Evolutionary conservation across 768 basidiomycete genomes (phyloP).

Genomic region (Brasilioporus rufonigricans): DNA sequence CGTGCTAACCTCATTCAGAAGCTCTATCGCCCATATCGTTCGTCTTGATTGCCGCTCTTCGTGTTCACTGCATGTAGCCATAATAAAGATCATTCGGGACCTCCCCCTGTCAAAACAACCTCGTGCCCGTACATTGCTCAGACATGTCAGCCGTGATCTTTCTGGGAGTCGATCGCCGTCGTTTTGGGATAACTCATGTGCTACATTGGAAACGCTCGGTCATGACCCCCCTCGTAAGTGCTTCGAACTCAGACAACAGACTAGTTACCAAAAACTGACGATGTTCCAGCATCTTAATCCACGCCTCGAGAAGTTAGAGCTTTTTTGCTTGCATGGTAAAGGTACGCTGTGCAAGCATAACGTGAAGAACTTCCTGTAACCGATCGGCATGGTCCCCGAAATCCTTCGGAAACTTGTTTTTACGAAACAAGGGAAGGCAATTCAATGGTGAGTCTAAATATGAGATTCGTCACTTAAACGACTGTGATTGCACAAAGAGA

Average conservation of each 20-base stretch:
- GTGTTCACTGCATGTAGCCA: constrained; percentile 19
- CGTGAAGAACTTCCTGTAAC: background rate
- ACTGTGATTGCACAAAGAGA: background rate
- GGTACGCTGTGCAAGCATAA: background rate
- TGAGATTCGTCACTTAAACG: background rate
- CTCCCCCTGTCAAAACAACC: constrained; percentile 5
- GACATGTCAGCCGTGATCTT: background rate
- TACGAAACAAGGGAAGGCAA: constrained; percentile 9
- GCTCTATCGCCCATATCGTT: constrained; percentile 1
- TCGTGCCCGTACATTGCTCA: background rate
- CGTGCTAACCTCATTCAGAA: constrained; percentile 1
- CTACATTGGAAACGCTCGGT: background rate
- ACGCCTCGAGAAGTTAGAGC: constrained; percentile 2
- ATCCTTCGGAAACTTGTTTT: background rate
- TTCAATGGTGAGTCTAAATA: constrained; percentile 6
- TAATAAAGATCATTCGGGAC: constrained; percentile 6
- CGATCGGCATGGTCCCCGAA: constrained; percentile 2
- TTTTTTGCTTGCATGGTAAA: background rate
- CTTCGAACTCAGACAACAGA: constrained; percentile 19
- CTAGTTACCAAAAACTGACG: constrained; percentile 6
- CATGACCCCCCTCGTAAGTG: background rate
- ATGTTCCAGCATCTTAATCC: constrained; percentile 13
- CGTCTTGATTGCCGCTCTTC: constrained; percentile 11
- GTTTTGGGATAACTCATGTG: constrained; percentile 2
- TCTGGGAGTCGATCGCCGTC: constrained; percentile 7